A percentile compares a stretch with the other conserved stretches of the same genome.
Evolutionary conservation across 768 basidiomycete genomes (phyloP).

Genomic region (Trametes cingulata): DNA sequence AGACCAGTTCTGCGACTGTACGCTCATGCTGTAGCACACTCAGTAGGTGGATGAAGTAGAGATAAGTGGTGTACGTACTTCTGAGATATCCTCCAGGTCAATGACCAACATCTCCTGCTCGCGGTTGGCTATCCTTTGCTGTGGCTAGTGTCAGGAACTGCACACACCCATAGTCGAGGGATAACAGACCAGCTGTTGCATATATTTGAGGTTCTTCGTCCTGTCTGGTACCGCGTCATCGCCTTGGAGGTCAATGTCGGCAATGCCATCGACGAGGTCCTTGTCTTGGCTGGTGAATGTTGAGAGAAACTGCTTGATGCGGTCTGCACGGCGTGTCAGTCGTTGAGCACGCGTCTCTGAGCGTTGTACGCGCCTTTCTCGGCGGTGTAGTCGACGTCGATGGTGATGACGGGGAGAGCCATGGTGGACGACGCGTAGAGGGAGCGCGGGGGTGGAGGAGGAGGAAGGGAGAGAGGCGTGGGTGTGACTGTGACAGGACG

Average conservation of each 20-base stretch:
- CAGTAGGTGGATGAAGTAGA: not conserved
- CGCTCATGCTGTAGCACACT: constrained; percentile 58
- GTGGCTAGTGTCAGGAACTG: constrained; percentile 11
- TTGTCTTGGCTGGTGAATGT: constrained; percentile 63
- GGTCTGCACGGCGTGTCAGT: constrained; percentile 42
- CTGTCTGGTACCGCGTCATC: constrained; percentile 40
- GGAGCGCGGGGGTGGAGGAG: constrained; percentile 11
- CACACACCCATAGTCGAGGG: constrained; percentile 15
- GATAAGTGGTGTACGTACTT: constrained; percentile 45
- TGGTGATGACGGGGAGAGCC: constrained; percentile 63
- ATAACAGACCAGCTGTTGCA: constrained; percentile 71
- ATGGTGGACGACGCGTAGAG: constrained; percentile 42
- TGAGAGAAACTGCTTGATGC: constrained; percentile 70
- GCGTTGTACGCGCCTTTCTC: constrained; percentile 58
- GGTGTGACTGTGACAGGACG: constrained; percentile 26
- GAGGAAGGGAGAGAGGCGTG: constrained; percentile 30
- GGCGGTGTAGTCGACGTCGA: constrained; percentile 64
- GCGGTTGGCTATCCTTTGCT: constrained; percentile 94
- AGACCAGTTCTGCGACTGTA: constrained; percentile 70
- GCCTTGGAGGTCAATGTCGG: constrained; percentile 68
- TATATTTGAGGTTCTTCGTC: constrained; percentile 66
- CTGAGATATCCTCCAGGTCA: constrained; percentile 84
- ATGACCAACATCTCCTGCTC: constrained; percentile 88
- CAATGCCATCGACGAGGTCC: constrained; percentile 67
- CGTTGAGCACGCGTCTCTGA: not conserved